Conservation (phyloP, 164 flowering plant species). For the Sedum album region DNA sequence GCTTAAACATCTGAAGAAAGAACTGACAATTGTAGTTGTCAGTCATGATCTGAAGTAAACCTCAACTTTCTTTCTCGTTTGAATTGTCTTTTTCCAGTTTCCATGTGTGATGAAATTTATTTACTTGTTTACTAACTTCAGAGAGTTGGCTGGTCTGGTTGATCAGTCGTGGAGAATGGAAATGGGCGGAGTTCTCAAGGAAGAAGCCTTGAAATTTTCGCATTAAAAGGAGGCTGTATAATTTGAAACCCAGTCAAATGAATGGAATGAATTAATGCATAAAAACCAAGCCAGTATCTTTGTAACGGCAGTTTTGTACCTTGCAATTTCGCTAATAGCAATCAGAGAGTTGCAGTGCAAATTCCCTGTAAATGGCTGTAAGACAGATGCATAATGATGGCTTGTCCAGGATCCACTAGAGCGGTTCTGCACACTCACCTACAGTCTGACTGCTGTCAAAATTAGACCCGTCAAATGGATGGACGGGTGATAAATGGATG, state of each 20-base stretch:
- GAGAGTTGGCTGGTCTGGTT: conserved; percentile 73
- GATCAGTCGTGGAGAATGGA: conserved; percentile 96
- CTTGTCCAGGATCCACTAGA: conserved; percentile 27
- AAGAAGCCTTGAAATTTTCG: conserved; percentile 47
- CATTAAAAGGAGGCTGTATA: background rate
- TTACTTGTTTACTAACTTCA: conserved; percentile 14
- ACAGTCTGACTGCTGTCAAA: conserved; percentile 38
- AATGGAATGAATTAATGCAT: too few species aligned
- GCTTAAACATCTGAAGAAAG: conserved; percentile 67
- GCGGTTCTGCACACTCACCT: too few species aligned
- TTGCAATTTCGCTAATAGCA: too few species aligned
- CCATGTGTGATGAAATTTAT: background rate
- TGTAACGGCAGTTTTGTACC: too few species aligned
- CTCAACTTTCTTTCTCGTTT: background rate
- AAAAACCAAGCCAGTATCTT: too few species aligned
- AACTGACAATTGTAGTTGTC: conserved; percentile 78
- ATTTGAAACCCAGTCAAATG: background rate
- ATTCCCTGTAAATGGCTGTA: conserved; percentile 29
- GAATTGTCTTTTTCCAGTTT: background rate
- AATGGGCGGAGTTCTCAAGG: conserved; percentile 71
- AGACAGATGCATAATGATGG: conserved; percentile 37
- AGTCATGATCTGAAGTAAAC: conserved; percentile 96
- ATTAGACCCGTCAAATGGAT: too few species aligned
- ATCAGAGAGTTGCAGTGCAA: too few species aligned
- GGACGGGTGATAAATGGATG: too few species aligned